A percentile compares a stretch with the other conserved stretches of the same genome.
Evolutionary conservation across 2,329 filamentous ascomycete genomes (phyloP).

Genomic region (Stromatinia cepivora): DNA sequence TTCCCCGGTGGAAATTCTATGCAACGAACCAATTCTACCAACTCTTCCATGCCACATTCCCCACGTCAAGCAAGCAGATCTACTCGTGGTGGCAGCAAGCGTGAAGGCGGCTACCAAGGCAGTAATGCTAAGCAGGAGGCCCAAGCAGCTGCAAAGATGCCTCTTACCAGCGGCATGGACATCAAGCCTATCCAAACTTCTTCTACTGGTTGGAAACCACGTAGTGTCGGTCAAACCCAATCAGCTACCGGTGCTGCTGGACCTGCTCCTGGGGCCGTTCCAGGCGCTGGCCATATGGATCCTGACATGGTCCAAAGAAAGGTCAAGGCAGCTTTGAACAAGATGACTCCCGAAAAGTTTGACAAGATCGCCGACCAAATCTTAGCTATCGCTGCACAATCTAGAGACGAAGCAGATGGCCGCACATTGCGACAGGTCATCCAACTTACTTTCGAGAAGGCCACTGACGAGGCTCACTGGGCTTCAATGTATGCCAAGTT

Average conservation of each 20-base stretch:
- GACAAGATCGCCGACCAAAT: conserved; percentile 94
- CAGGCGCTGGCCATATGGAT: conserved; percentile 63
- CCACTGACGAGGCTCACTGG: conserved; percentile 97
- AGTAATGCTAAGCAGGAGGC: conserved; percentile 56
- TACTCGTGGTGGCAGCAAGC: conserved; percentile 64
- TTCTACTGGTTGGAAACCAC: conserved; percentile 85
- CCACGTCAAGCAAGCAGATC: conserved; percentile 65
- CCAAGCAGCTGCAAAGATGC: conserved; percentile 82
- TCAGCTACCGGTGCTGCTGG: conserved; percentile 44
- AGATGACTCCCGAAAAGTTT: conserved; percentile 99
- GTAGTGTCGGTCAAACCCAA: conserved; percentile 57
- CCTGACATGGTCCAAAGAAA: conserved; percentile 96
- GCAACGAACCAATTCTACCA: conserved; percentile 59
- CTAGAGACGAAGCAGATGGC: conserved; percentile 91
- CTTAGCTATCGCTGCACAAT: conserved; percentile 86
- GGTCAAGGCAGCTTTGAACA: conserved; percentile 97
- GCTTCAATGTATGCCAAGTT: conserved; percentile 98
- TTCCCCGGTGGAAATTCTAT: conserved; percentile 65
- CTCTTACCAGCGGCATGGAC: conserved; percentile 79
- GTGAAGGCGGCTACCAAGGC: conserved; percentile 49
- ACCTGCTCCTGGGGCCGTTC: conserved; percentile 48
- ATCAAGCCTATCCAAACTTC: conserved; percentile 76
- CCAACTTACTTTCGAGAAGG: conserved; percentile 98
- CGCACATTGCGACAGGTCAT: conserved; percentile 96
- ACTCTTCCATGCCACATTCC: conserved; percentile 64